These are phyloP conservation scores for Mucuna pruriens DNA, from an alignment of 306 rosid species.

Conservation along the genomic window DNA sequence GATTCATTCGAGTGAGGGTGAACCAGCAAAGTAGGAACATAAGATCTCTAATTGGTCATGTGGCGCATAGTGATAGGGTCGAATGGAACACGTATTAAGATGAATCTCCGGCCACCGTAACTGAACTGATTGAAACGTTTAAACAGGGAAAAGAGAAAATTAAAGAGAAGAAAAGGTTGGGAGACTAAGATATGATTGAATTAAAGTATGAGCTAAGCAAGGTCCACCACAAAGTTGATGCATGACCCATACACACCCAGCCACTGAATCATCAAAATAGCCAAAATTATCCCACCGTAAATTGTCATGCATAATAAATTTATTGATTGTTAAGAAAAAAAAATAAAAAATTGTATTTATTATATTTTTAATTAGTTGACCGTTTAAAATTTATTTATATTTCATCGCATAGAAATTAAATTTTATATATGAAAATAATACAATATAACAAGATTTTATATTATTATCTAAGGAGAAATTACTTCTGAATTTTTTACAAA, in stretches of 20 bases:
- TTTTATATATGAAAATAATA: too few relatives aligned
- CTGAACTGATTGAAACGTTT: conserved; percentile 25
- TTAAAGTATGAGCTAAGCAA: conserved; percentile 48
- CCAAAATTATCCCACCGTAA: too few relatives aligned
- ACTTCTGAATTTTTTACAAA: too few relatives aligned
- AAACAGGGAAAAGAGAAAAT: conserved; percentile 26
- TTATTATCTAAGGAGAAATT: too few relatives aligned
- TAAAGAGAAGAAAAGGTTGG: not conserved
- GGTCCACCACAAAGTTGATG: conserved; percentile 52
- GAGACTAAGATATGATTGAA: conserved; percentile 51
- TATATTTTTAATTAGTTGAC: too few relatives aligned
- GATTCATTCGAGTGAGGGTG: not conserved
- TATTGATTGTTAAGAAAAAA: too few relatives aligned
- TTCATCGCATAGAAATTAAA: too few relatives aligned
- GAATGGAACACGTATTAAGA: conserved; percentile 39
- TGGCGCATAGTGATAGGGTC: conserved; percentile 38
- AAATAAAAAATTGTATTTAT: too few relatives aligned
- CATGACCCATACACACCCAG: conserved; percentile 33
- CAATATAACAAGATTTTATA: too few relatives aligned
- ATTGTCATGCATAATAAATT: too few relatives aligned
- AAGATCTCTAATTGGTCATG: not conserved
- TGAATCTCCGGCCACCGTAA: conserved; percentile 30
- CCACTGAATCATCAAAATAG: conserved; percentile 30
- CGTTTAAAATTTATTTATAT: too few relatives aligned
- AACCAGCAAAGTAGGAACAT: conserved; percentile 22